phyloP scores from a whole-genome alignment of 176 grass and related monocot species.

The Rhipidocladum racemiflorum region DNA sequence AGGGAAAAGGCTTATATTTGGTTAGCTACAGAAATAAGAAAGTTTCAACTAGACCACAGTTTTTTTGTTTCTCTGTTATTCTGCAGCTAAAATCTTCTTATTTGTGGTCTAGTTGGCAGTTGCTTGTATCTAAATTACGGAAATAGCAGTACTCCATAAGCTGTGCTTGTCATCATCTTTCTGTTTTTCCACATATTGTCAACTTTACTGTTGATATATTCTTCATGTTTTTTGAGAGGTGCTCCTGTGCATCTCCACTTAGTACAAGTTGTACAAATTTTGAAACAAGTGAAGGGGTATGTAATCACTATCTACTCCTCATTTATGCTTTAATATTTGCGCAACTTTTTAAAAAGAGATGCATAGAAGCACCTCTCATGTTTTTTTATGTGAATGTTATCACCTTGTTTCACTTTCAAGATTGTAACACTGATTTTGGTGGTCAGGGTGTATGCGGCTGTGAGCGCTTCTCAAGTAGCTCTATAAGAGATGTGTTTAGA shows the following conservation, averaged over 20 bases:
- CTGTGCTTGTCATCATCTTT: background rate
- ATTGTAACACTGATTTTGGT: slow-evolving; percentile 29
- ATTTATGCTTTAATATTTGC: too few species aligned
- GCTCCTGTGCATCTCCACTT: too few species aligned
- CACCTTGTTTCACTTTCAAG: slow-evolving; percentile 17
- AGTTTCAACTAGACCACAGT: background rate
- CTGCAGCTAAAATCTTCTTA: background rate
- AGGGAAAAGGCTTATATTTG: background rate
- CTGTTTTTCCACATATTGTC: background rate
- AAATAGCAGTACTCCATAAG: background rate
- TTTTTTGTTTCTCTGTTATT: background rate
- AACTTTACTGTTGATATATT: background rate
- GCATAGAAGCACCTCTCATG: too few species aligned
- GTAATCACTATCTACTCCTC: too few species aligned
- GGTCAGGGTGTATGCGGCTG: slow-evolving; percentile 84
- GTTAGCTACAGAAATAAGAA: background rate
- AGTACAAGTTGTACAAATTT: too few species aligned
- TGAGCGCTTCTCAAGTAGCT: slow-evolving; percentile 78
- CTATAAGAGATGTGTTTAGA: slow-evolving; percentile 58
- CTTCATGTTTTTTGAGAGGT: background rate
- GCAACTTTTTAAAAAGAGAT: too few species aligned
- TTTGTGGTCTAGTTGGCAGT: background rate
- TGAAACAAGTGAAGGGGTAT: too few species aligned
- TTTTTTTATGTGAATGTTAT: background rate
- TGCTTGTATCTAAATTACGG: background rate